Percentiles rank a stretch among this genome's conserved stretches.
phyloP scores from a whole-genome alignment of 139 green algal genomes.

The Chlorella vulgaris region DNA sequence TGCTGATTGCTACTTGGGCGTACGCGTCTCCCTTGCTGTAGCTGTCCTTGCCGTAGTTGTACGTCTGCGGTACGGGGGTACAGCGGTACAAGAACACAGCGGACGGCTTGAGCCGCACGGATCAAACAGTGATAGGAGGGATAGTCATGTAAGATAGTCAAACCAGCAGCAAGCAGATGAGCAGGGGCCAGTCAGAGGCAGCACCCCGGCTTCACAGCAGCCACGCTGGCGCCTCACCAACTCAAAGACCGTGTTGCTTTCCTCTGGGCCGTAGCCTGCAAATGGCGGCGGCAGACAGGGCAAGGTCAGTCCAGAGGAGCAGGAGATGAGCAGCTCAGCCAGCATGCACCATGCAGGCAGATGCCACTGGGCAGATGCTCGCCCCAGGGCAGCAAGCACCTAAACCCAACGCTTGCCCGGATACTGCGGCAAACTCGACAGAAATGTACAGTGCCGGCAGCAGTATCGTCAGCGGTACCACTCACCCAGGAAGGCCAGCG shows the following conservation, averaged over 20 bases:
- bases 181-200: no score
- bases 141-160: neutral
- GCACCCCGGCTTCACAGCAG: no score
- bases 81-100: no score
- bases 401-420: no score
- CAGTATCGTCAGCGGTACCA: no score
- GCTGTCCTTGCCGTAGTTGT: conserved; percentile 80
- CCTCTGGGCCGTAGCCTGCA: conserved; percentile 77
- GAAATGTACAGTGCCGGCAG: no score
- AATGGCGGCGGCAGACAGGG: neutral
- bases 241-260: conserved; percentile 80
- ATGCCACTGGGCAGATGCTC: no score
- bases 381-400: neutral
- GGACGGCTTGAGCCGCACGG: neutral
- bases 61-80: conserved; percentile 56
- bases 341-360: no score
- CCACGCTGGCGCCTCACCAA: no score
- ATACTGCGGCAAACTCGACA: no score
- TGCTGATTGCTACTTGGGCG: conserved; percentile 73
- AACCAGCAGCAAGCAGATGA: no score
- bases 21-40: conserved; percentile 87
- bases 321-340: neutral
- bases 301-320: no score
- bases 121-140: neutral
- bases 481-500: conserved; percentile 53